Evolutionary conservation across 805 yeast species (phyloP).

Genomic region (Wickerhamiella sorbophila): DNA sequence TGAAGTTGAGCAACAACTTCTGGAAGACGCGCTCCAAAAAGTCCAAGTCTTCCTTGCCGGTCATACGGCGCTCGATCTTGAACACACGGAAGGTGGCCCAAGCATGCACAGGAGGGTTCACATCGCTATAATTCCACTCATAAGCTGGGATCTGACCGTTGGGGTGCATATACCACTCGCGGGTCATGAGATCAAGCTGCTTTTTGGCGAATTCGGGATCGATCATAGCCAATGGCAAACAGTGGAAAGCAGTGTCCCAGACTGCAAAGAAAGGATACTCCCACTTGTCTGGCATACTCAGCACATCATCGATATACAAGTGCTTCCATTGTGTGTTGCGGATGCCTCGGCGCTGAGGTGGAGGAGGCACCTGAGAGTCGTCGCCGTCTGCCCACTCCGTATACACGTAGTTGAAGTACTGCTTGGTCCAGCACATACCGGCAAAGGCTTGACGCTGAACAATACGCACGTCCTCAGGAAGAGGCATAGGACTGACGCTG

Average conservation of each 20-base stretch:
- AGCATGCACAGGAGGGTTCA: conserved; percentile 96
- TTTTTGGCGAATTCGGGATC: conserved; percentile 86
- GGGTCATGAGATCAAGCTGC: conserved; percentile 69
- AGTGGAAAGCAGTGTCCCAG: conserved; percentile 95
- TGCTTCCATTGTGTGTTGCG: conserved; percentile 84
- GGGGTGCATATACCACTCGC: conserved; percentile 97
- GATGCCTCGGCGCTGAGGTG: conserved; percentile 69
- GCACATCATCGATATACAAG: conserved; percentile 70
- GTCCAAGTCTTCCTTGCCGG: conserved; percentile 64
- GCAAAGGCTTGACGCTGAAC: conserved; percentile 91
- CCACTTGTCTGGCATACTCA: conserved; percentile 90
- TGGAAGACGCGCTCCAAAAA: conserved; percentile 89
- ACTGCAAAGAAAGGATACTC: conserved; percentile 94
- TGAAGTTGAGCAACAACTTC: conserved; percentile 71
- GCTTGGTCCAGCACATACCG: conserved; percentile 87
- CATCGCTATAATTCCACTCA: conserved; percentile 91
- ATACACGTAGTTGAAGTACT: conserved; percentile 75
- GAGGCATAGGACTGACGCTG: conserved; percentile 74
- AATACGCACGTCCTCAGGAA: conserved; percentile 61
- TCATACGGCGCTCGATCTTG: conserved; percentile 74
- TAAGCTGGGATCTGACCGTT: conserved; percentile 96
- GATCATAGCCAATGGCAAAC: conserved; percentile 82
- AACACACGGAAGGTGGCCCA: conserved; percentile 85
- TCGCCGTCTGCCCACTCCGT: conserved; percentile 83
- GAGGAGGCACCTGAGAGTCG: conserved; percentile 62